Evolutionary conservation across 2,329 filamentous ascomycete genomes (phyloP).

Genomic region (Sclerotinia trifoliorum): DNA sequence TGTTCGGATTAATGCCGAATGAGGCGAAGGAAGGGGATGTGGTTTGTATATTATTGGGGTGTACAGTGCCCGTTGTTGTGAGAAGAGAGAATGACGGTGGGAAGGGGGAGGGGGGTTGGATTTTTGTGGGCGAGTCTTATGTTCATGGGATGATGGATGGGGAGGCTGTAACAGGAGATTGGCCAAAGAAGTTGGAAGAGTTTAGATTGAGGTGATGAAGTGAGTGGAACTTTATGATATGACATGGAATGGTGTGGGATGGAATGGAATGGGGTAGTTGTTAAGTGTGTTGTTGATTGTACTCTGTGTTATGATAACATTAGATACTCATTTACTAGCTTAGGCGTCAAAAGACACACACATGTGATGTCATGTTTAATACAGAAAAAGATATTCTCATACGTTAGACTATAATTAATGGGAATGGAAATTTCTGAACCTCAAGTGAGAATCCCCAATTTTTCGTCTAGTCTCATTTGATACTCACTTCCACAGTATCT

Average conservation of each 20-base stretch:
- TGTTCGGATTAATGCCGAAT: constrained; percentile 24
- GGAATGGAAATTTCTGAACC: background rate
- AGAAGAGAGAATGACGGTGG: constrained; percentile 11
- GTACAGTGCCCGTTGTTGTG: constrained; percentile 31
- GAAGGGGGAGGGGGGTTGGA: background rate
- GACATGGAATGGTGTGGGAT: background rate
- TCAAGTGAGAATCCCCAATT: background rate
- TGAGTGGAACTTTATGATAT: background rate
- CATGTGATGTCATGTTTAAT: background rate
- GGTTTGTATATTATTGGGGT: constrained; percentile 32
- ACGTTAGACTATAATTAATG: too few relatives aligned
- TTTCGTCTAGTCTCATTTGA: too few relatives aligned
- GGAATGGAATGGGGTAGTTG: background rate
- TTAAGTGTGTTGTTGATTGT: background rate
- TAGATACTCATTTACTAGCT: background rate
- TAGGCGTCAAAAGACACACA: background rate
- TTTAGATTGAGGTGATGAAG: constrained; percentile 5
- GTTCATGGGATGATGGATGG: constrained; percentile 32
- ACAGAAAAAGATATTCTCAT: background rate
- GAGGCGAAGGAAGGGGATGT: constrained; percentile 23
- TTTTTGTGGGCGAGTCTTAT: constrained; percentile 31
- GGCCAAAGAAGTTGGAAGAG: constrained; percentile 5
- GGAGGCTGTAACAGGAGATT: constrained; percentile 6
- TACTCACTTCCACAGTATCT: too few relatives aligned
- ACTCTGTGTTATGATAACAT: background rate